A percentile compares a stretch with the other conserved stretches of the same genome.
Evolutionary conservation across 2,329 filamentous ascomycete species (phyloP).

Genomic region (Cladosporium austrohemisphaericum): DNA sequence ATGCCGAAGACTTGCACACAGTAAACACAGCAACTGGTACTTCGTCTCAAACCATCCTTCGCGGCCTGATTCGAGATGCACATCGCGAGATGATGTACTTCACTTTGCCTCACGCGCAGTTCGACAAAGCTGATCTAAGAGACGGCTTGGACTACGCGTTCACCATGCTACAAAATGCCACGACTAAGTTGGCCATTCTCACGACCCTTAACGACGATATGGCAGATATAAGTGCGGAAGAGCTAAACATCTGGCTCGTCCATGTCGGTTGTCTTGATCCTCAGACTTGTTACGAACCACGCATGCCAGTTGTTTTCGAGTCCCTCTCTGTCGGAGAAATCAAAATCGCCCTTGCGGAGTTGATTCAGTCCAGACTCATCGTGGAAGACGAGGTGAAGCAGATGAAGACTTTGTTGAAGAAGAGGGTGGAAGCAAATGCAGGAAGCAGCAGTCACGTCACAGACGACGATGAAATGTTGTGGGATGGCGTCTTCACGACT

Average conservation of each 20-base stretch:
- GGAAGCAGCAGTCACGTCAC: neutral
- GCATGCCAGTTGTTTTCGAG: conserved; percentile 5
- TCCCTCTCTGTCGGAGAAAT: neutral
- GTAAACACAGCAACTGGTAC: neutral
- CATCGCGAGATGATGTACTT: conserved; percentile 8
- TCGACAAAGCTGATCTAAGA: neutral
- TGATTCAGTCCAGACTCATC: conserved; percentile 1
- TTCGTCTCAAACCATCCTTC: neutral
- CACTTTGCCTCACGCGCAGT: neutral
- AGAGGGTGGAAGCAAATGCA: neutral
- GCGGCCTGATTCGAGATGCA: conserved; percentile 3
- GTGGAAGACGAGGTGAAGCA: neutral
- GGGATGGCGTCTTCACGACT: neutral
- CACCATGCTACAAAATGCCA: neutral
- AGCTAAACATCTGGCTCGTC: neutral
- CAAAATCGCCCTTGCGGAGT: neutral
- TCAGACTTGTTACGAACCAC: neutral
- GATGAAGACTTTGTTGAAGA: neutral
- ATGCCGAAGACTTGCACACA: neutral
- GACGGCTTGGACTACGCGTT: neutral
- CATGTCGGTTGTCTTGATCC: neutral
- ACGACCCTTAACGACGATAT: neutral
- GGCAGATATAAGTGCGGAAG: neutral
- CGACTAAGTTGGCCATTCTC: neutral
- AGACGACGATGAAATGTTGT: neutral